Conservation (phyloP, 306 rosid genomes). For the Quercus mongolica region DNA sequence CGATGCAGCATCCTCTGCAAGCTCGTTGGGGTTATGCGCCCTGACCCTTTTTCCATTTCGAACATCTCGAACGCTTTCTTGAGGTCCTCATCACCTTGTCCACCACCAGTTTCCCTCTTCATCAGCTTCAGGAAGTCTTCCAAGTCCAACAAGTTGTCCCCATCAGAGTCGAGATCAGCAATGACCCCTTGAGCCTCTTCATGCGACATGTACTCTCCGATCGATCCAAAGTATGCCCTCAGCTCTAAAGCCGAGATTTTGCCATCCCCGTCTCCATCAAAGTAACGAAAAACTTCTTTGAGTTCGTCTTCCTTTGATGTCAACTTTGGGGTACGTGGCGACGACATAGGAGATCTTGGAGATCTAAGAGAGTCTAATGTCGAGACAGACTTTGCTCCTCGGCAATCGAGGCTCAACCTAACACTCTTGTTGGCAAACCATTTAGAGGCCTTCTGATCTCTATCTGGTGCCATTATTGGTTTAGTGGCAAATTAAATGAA, state of each 20-base stretch:
- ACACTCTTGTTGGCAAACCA: conserved; percentile 60
- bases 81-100: conserved; percentile 36
- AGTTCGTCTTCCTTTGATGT: conserved; percentile 33
- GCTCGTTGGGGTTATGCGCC: conserved; percentile 56
- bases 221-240: conserved; percentile 57
- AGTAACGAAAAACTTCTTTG: conserved; percentile 46
- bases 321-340: conserved; percentile 13
- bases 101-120: conserved; percentile 25
- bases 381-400: conserved; percentile 28
- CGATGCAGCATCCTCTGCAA: conserved; percentile 66
- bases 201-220: conserved; percentile 57
- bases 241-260: conserved; percentile 62
- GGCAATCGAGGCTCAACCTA: conserved; percentile 30
- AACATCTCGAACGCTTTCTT: conserved; percentile 74
- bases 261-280: conserved; percentile 59
- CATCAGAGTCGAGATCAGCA: conserved; percentile 53
- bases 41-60: conserved; percentile 55
- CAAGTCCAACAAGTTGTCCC: conserved; percentile 46
- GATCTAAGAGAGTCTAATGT: conserved; percentile 8
- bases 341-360: conserved; percentile 25
- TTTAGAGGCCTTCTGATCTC: conserved; percentile 37
- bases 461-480: conserved; percentile 31
- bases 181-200: conserved; percentile 61
- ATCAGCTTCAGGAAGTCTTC: conserved; percentile 53
- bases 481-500: neutral